Base-by-base conservation (phyloP, 768 basidiomycete genomes). In the Mrakia gelida region DNA sequence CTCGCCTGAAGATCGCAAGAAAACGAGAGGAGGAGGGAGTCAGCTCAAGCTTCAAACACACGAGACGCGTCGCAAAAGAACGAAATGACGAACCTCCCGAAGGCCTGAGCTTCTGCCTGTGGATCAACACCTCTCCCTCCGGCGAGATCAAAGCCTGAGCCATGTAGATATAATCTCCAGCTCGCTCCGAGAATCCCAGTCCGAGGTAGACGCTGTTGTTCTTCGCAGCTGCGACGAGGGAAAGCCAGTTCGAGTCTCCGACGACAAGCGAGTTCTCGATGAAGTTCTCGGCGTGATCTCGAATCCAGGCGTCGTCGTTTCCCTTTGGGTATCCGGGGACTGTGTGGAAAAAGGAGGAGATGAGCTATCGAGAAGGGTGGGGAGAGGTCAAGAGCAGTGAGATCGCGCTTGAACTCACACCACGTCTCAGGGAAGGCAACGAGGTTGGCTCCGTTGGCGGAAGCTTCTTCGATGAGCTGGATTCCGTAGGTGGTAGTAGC, bases 231-330 rank as follows among this genome's bases (percentile, higher is more conserved):
- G 30, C 26, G 26, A 79, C 16, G 6, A 79, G 62, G 41, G 59
- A 21, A 21, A 73, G n/a, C 79, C 79, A 80, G 18, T 78, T 65
- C 67, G 52, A 23, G 10, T 73, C 52, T 18, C 59, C 75, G 45
- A 52, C 28, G 13, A 38, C 75, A 30, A 61, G 61, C 49, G 71
- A 81, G 75, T 87, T 82, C 85, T 85, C 81, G 87, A 86, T 80
- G 89, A 91, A 71, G 41, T 49, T 41, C 15, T 41, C 41, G 16
- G 70, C 70, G 70, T 71, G 70, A 18, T 41, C 43, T 13, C 41
- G 23, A 13, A 71, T 71, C 70, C 70, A 71, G 7, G 41, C 38
- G 21, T 71, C 70, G 43, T 71, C 70, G 43, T 71, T 45, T 16
- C 70, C 70, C n/a, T 71, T 71, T 26, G 70, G 70, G 43, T 71